Base-by-base conservation (phyloP, 305 asterid species). In the Stenogyne calaminthoides region DNA sequence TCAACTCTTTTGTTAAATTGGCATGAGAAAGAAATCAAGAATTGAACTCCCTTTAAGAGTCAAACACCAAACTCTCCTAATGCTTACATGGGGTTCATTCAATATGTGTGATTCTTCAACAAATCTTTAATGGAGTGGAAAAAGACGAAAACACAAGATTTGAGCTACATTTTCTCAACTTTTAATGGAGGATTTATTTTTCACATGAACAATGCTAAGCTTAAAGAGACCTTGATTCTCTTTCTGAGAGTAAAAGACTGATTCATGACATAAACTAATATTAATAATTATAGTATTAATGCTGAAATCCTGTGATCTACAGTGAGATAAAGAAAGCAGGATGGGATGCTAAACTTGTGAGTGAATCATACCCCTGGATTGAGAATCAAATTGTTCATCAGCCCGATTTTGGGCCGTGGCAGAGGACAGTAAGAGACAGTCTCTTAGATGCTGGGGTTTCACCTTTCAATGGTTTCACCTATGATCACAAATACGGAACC, bases 381-480 rank as follows among this genome's bases (percentile, higher is more conserved):
- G 99, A 95, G 82, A 84, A 87, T 10, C 99, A 95, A 75, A 83
- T 95, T 0, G 97, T 90, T 58, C 94, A 90, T 72, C 74, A 74
- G 25, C 99, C 99, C 47, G 79, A 81, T 62, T 80, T 95, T 14
- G 83, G 80, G 64, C 93, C 92, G 1, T 92, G 97, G 99, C 98
- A 95, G 79, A 77, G 73, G 69, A 88, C 96, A 27, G 66, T 92
- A n/a, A 83, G 86, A 62, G 96, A 95, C 12, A 77, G 99, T 71
- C 87, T 95, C 5, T 9, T 91, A 7, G 99, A 91, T 61, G 80
- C 77, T 64, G 99, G 98, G 4, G 66, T 92, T 15, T 87, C 96
- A 14, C 98, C 99, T 71, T 87, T 80, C 88, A 92, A 92, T 67
- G 99, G 99, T 15, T 95, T 88, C 88, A 90, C 99, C 10, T 95